Percentiles rank a stretch among this genome's conserved stretches.
These are phyloP conservation scores for Berberis vulgaris DNA, from an alignment of 164 flowering plant genomes.

Conservation along the genomic window DNA sequence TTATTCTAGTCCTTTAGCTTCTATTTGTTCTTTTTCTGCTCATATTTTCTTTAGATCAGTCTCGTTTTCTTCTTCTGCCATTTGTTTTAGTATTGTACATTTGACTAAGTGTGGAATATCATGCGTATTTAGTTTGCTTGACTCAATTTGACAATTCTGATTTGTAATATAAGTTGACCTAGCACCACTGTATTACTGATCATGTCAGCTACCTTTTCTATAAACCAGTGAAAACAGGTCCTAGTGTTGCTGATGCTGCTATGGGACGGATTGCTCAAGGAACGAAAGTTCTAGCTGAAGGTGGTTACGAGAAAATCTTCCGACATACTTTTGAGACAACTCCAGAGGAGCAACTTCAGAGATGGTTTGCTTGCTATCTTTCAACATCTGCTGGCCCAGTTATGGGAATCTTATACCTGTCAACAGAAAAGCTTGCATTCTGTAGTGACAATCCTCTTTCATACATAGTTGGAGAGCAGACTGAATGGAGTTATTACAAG, in stretches of 20 bases:
- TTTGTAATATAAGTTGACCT: too few relatives aligned
- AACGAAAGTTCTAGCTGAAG: slow-evolving; percentile 77
- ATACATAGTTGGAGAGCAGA: slow-evolving; percentile 48
- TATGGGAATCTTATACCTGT: slow-evolving; percentile 62
- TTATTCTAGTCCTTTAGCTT: too few relatives aligned
- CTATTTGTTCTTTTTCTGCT: too few relatives aligned
- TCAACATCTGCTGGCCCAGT: slow-evolving; percentile 90
- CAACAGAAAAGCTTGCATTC: slow-evolving; percentile 75
- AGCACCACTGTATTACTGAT: too few relatives aligned
- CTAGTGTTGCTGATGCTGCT: slow-evolving; percentile 81
- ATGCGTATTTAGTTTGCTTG: too few relatives aligned
- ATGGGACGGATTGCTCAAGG: slow-evolving; percentile 83
- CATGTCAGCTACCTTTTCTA: too few relatives aligned
- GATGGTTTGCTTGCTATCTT: slow-evolving; percentile 64
- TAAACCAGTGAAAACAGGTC: slow-evolving; percentile 59
- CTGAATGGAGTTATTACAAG: slow-evolving; percentile 77
- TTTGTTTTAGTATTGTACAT: too few relatives aligned
- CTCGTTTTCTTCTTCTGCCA: too few relatives aligned
- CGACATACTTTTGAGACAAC: slow-evolving; percentile 61
- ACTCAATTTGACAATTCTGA: too few relatives aligned
- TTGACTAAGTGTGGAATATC: too few relatives aligned
- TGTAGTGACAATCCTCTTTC: slow-evolving; percentile 78
- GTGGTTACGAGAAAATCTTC: slow-evolving; percentile 81
- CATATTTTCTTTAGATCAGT: too few relatives aligned
- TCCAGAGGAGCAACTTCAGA: slow-evolving; percentile 62